Conservation (phyloP, 2,329 filamentous ascomycete species). For the Pseudogymnoascus sp. region DNA sequence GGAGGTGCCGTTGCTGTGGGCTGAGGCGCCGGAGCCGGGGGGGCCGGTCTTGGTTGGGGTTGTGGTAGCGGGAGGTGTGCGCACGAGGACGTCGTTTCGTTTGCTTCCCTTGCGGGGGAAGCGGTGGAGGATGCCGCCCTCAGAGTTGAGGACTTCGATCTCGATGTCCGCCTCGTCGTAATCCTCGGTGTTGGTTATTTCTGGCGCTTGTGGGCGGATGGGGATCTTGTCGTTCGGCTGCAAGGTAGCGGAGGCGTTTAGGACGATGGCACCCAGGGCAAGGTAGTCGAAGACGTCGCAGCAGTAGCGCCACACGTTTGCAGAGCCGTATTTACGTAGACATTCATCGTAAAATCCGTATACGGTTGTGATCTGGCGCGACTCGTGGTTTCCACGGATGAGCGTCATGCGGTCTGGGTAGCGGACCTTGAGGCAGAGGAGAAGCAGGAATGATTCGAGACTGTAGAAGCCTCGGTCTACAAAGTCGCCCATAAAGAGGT, state of each 20-base stretch:
- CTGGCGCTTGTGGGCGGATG: conserved; percentile 26
- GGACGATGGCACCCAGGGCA: conserved; percentile 87
- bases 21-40: conserved; percentile 71
- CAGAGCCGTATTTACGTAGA: conserved; percentile 79
- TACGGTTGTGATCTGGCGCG: conserved; percentile 96
- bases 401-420: conserved; percentile 98
- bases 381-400: conserved; percentile 97
- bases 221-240: conserved; percentile 35
- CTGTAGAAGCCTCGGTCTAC: conserved; percentile 99
- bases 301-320: conserved; percentile 99
- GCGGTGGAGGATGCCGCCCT: conserved; percentile 67
- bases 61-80: conserved; percentile 33
- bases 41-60: conserved; percentile 52
- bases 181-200: conserved; percentile 35
- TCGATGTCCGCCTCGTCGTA: conserved; percentile 75
- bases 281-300: conserved; percentile 99
- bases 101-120: conserved; percentile 45
- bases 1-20: conserved; percentile 53
- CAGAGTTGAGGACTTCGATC: conserved; percentile 88
- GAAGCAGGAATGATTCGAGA: conserved; percentile 92
- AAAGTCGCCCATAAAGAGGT: conserved; percentile 99
- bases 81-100: conserved; percentile 23
- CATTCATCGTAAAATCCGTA: conserved; percentile 99
- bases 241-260: conserved; percentile 70
- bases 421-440: conserved; percentile 95